phyloP scores from a whole-genome alignment of 495 filamentous ascomycete genomes.

The Lichina pygmaea region DNA sequence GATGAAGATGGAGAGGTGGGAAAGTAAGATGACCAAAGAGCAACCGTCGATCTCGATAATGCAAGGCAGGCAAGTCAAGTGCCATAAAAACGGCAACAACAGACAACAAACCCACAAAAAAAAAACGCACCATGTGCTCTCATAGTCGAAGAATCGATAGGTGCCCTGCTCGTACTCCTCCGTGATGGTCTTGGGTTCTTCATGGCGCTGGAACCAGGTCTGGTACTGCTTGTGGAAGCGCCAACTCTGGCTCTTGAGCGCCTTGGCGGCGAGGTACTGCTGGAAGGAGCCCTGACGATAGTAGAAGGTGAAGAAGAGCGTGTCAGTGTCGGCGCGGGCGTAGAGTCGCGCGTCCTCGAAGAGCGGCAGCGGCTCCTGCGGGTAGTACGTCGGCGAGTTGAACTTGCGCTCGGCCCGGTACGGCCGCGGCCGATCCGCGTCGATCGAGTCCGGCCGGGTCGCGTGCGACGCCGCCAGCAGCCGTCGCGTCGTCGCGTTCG shows the following conservation, averaged over 20 bases:
- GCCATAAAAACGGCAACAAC: slow-evolving; percentile 3
- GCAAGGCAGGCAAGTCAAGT: background rate
- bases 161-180: slow-evolving; percentile 97
- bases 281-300: slow-evolving; percentile 91
- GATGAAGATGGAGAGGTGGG: too few relatives aligned
- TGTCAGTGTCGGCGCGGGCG: slow-evolving; percentile 71
- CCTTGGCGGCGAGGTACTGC: slow-evolving; percentile 88
- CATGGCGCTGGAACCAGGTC: slow-evolving; percentile 96
- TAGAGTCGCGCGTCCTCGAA: slow-evolving; percentile 81
- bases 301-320: slow-evolving; percentile 97
- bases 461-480: slow-evolving; percentile 45
- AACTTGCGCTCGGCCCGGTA: slow-evolving; percentile 63
- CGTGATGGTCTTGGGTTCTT: slow-evolving; percentile 93
- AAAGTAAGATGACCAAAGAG: too few relatives aligned
- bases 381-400: slow-evolving; percentile 63
- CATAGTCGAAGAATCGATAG: slow-evolving; percentile 97
- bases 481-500: slow-evolving; percentile 29
- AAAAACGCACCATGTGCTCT: slow-evolving; percentile 78
- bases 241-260: slow-evolving; percentile 91
- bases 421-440: slow-evolving; percentile 55
- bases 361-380: slow-evolving; percentile 67
- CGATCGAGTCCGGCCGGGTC: slow-evolving; percentile 42
- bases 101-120: background rate
- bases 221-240: slow-evolving; percentile 98
- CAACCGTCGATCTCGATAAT: too few relatives aligned